Base-by-base conservation (phyloP, 495 filamentous ascomycete genomes). In the Aspergillus olivimuriae region DNA sequence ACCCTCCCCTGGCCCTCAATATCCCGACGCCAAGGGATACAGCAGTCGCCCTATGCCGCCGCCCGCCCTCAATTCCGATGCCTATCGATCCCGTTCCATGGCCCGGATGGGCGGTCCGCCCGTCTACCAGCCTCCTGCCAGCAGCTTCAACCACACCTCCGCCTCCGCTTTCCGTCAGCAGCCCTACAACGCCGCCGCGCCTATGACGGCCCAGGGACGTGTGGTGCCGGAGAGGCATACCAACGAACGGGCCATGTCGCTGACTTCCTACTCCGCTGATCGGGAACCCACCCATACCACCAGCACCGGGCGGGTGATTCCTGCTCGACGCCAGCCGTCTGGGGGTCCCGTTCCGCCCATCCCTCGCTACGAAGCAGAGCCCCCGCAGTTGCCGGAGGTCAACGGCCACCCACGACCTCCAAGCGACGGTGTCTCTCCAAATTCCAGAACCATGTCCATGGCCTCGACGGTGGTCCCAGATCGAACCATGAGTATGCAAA, bases 221-320 rank as follows among this genome's bases (percentile, higher is more conserved):
- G 65, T 88, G 19, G 87, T 99, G 1, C 94, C 94, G 5, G 90
- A 95, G 51, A 78, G 89, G 34, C 84, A 92, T 56, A 83, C 39
- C 22, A 64, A 97, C 56, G 90, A 96, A 57, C 77, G 94, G 38
- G 80, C 92, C 38, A 97, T 97, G 92, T 94, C 91, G 20, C 82
- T 99, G 80, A 89, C 82, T 12, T 84, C 84, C 2, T 95, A 95
- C 58, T 74, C 82, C 12, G 66, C 81, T 47, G 86, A 91, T 47
- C 75, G 78, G 36, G 87, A 97, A 44, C 73, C 84, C 44, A 74
- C 82, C 43, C 92, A 95, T 55, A 95, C 89, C 16, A 87, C 86
- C 41, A 58, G 48, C 76, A 95, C 85, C 52, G 94, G 94, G 39
- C 77, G 94, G 43, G 75, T 94, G 0, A 95, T 99, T 54, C 94